Conservation (phyloP, 148 eudicot genomes). For the Selenicereus undatus region DNA sequence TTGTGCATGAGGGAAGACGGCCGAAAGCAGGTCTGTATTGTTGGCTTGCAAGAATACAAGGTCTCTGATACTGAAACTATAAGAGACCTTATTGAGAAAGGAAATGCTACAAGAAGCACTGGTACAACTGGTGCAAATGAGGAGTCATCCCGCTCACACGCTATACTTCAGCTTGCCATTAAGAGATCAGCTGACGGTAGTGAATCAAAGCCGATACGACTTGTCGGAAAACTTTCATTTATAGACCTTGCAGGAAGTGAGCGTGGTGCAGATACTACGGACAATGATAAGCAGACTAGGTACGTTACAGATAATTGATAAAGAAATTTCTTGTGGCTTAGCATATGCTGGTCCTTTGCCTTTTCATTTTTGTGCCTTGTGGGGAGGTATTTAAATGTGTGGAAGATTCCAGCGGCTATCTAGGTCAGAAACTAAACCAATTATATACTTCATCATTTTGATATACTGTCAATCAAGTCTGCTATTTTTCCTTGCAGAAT, state of each 20-base stretch:
- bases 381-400: too few relatives aligned
- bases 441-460: background rate
- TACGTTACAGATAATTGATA: background rate
- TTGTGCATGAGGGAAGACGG: conserved; percentile 86
- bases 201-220: conserved; percentile 59
- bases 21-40: conserved; percentile 80
- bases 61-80: conserved; percentile 51
- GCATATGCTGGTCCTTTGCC: background rate
- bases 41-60: conserved; percentile 67
- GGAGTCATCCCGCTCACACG: conserved; percentile 85
- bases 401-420: background rate
- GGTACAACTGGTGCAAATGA: conserved; percentile 88
- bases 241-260: conserved; percentile 93
- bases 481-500: conserved; percentile 43
- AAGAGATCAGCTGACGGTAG: conserved; percentile 52
- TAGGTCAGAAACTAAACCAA: background rate
- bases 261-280: conserved; percentile 89
- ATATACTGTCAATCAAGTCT: background rate
- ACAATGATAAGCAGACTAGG: conserved; percentile 86
- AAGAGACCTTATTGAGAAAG: conserved; percentile 62
- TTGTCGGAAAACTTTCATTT: conserved; percentile 69
- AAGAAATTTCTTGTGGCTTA: background rate
- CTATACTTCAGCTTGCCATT: conserved; percentile 74
- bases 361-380: background rate
- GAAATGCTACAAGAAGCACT: conserved; percentile 74